These are phyloP conservation scores for Ceratocystiopsis sp. DNA, from an alignment of 2,329 filamentous ascomycete genomes.

Conservation along the genomic window DNA sequence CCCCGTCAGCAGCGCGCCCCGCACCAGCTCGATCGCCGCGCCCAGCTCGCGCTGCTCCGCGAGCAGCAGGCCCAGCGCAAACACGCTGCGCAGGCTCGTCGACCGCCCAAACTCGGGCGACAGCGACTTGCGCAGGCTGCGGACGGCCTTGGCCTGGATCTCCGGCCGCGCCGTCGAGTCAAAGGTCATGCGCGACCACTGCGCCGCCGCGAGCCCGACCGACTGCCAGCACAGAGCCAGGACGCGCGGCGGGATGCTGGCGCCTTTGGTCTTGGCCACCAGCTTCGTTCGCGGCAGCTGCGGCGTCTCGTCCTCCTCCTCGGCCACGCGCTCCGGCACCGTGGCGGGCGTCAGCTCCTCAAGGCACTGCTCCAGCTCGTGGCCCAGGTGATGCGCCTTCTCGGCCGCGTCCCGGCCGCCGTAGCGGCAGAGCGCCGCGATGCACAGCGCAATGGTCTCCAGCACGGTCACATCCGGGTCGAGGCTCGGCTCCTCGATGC, in stretches of 20 bases:
- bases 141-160: conserved; percentile 62
- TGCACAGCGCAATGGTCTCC: conserved; percentile 61
- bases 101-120: conserved; percentile 47
- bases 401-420: conserved; percentile 59
- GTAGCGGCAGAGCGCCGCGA: conserved; percentile 68
- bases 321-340: conserved; percentile 17
- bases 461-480: conserved; percentile 67
- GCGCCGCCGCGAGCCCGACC: conserved; percentile 69
- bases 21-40: conserved; percentile 67
- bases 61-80: conserved; percentile 67
- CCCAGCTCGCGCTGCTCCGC: conserved; percentile 72
- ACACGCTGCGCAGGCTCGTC: conserved; percentile 59
- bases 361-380: conserved; percentile 59
- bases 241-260: conserved; percentile 34
- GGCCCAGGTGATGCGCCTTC: conserved; percentile 55
- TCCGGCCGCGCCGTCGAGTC: conserved; percentile 54
- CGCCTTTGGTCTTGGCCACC: conserved; percentile 10
- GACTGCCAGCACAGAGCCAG: conserved; percentile 64
- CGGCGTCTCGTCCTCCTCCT: neutral
- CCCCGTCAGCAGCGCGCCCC: conserved; percentile 51
- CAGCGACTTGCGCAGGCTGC: conserved; percentile 56
- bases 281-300: conserved; percentile 1
- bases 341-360: conserved; percentile 29
- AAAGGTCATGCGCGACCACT: conserved; percentile 72
- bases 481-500: conserved; percentile 50